Evolutionary conservation across 257 asterid species (phyloP).

Genomic region (Coffea eugenioides): DNA sequence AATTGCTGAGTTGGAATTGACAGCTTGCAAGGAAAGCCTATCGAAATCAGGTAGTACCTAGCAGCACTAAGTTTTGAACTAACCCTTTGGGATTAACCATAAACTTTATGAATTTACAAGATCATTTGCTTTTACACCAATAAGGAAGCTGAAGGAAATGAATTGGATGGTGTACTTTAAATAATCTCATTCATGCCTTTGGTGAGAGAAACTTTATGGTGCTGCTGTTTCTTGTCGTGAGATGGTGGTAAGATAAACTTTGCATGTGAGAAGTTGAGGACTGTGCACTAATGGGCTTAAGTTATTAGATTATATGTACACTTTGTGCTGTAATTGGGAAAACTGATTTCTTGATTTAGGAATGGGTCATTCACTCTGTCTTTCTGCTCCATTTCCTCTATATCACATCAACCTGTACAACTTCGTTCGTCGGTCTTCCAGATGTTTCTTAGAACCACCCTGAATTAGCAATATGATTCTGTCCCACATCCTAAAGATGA

Average conservation of each 20-base stretch:
- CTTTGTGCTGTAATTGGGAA: neutral
- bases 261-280: neutral
- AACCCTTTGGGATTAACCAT: neutral
- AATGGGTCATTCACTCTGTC: neutral
- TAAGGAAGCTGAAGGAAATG: neutral
- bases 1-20: neutral
- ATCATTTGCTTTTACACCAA: neutral
- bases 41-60: neutral
- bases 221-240: neutral
- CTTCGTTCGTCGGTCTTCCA: neutral
- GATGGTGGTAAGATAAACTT: neutral
- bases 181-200: neutral
- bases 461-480: too few relatives aligned
- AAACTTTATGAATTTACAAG: neutral
- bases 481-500: neutral
- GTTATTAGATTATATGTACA: neutral
- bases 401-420: neutral
- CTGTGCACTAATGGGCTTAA: slow-evolving; percentile 3
- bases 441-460: neutral
- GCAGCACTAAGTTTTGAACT: neutral
- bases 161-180: neutral
- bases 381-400: neutral
- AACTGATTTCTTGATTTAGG: neutral
- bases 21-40: neutral
- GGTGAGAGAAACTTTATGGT: neutral